phyloP scores from a whole-genome alignment of 345 rosid genomes.

The Brassica juncea region DNA sequence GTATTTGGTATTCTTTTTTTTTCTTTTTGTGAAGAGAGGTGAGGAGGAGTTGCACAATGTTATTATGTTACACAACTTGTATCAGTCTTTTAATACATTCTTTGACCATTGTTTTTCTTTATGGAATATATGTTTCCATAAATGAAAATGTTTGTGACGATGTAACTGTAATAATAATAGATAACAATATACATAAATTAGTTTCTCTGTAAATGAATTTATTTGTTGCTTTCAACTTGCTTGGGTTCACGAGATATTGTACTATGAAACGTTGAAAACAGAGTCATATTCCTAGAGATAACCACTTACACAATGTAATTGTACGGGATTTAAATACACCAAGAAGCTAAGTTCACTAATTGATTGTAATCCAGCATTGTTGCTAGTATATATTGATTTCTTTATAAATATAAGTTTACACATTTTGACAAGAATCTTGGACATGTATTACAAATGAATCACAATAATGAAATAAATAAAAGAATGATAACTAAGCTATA shows the following conservation, averaged over 20 bases:
- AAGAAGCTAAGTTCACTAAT: background rate
- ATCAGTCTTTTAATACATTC: background rate
- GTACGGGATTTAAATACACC: background rate
- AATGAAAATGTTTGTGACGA: background rate
- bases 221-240: background rate
- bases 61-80: conserved; percentile 2
- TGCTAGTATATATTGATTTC: background rate
- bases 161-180: background rate
- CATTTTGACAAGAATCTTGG: background rate
- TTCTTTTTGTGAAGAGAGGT: background rate
- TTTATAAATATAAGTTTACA: background rate
- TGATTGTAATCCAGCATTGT: background rate
- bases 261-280: background rate
- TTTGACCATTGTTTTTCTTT: background rate
- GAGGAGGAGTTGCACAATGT: background rate
- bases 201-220: background rate
- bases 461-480: background rate
- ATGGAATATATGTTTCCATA: background rate
- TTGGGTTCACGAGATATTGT: background rate
- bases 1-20: background rate
- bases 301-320: background rate
- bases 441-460: background rate
- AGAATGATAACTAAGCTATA: conserved; percentile 5
- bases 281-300: background rate
- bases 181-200: background rate